Evolutionary conservation across 2,329 filamentous ascomycete genomes (phyloP), one percentile per base, ranked within the genome.

Genomic region (Monilinia vaccinii-corymbosi): DNA sequence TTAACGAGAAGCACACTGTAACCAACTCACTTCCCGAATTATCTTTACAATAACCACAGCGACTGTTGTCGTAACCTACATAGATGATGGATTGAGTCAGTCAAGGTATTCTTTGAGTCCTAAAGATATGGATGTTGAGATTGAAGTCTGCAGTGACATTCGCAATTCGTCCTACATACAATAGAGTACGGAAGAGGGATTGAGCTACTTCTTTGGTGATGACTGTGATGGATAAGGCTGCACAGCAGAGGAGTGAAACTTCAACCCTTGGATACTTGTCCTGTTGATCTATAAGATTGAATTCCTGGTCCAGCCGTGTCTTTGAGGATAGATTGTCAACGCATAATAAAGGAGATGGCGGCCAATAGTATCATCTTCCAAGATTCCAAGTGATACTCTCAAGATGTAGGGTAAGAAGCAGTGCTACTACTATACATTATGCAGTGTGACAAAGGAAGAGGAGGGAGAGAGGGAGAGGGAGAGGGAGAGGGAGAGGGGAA

Each of bases 11-110:
- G 45, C 6, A 38, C n/a, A 42, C n/a, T 52, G 57, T 59, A 62
- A 71, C 70, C 67, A 47, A 72, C 70, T 70, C n/a, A n/a, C n/a
- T n/a, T 66, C 65, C 65, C 51, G 65, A 67, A 61, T 63, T 64
- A 38, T 60, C 65, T n/a, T 66, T 51, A 57, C 68, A 71, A 62
- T 71, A 72, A 38, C 68, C 69, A 56, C 70, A 71, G 52, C 66
- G 64, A 59, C 48, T 66, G 32, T 68, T 68, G 6, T 61, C 59
- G 60, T 72, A 72, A 16, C 70, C 69, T 69, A 58, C n/a, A 31
- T 21, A 58, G 34, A 10, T n/a, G 10, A 50, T 45, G 36, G 28
- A 21, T 50, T n/a, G n/a, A 57, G 52, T 60, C 56, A 56, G 58
- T 31, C 45, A 40, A 57, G 6, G 21, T 23, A n/a, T 31, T 44